Base-by-base conservation (phyloP, 345 rosid genomes). In the Melastoma malabathricum region DNA sequence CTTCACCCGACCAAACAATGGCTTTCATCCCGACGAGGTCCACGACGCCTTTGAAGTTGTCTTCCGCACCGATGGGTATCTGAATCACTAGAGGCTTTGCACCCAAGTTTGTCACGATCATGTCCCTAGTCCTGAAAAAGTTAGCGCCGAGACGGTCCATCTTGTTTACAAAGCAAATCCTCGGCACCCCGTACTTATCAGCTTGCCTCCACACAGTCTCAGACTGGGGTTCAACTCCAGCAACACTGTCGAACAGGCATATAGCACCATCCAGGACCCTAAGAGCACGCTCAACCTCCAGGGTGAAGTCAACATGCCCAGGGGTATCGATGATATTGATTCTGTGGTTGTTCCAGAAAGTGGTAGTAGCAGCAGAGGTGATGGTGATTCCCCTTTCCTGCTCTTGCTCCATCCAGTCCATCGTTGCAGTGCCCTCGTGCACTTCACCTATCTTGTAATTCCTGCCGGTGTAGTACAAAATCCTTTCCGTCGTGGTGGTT, bases 351-450 rank as follows among this genome's bases (percentile, higher is more conserved):
- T 86, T 65, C 96, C 98, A 90, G 55, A 76, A 86, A 13, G 98
- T 74, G 22, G 98, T 86, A 18, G 98, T 92, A 46, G 96, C 98
- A 22, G 96, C 98, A 8, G 98, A 86, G 17, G 98, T 90, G 20
- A 92, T 86, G 25, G 98, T 92, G 63, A 92, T 86, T 60, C 98
- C 98, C 75, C 98, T 80, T 65, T 92, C 98, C 58, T 92, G 98
- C 57, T 92, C 98, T 73, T 92, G 98, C 58, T 92, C 98, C 96
- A 92, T 92, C 96, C 98, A 92, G 63, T 92, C 98, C 98, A 92
- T 92, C 18, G 98, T 92, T 43, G 98, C 96, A 2, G 98, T 92
- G 48, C 93, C 96, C 64, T 92, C 98, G 6, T 90, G 96, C 5
- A 92, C 98, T 70, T 92, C 96, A 3, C 98, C 96, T 19, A 92